Base-by-base conservation (phyloP, 2,329 filamentous ascomycete genomes). In the Aspergillus sergii region DNA sequence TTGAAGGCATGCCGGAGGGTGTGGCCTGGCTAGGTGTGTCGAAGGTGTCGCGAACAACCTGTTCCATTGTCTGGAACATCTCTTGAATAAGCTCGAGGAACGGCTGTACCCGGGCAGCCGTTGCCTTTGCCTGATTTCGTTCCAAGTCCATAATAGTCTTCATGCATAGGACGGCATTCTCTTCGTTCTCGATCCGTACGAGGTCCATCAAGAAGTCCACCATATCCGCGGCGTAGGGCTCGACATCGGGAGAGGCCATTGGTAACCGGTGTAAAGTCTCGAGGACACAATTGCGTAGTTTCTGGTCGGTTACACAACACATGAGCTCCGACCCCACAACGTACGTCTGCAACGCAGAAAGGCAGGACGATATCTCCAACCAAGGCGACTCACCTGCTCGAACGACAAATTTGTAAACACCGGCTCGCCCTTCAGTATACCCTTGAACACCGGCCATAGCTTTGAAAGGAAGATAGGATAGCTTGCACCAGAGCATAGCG, bases 131-230 rank as follows among this genome's bases (percentile, higher is more conserved):
- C 78, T 98, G 94, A 75, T 97, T 93, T 56, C 95, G 89, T 85
- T 96, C 93, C 68, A 98, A 90, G 75, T 99, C 95, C 83, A 97
- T 97, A 58, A 96, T 93, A 16, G 94, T 96, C 83, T 99, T 99
- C 81, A 99, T 93, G 76, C 94, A 97, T 66, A 99, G 82, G n/a
- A 96, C 93, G 2, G 94, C 95, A 84, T 99, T 99, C 67, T 99
- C 95, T 80, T 99, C 95, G 72, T 99, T 99, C 79, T 99, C 95
- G 48, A 88, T 90, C 69, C 90, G 89, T 64, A 98, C 93, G 63
- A 99, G 82, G 60, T 88, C 86, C 89, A 98, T 94, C 66, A 98
- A 85, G 68, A 96, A 85, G 74, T 97, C 94, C 64, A 97, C 92
- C 64, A 96, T 89, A 75, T 96, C 92, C 68, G 89, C 86, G 45